These are phyloP conservation scores for Turritis glabra DNA, from an alignment of 345 rosid species.

Conservation along the genomic window DNA sequence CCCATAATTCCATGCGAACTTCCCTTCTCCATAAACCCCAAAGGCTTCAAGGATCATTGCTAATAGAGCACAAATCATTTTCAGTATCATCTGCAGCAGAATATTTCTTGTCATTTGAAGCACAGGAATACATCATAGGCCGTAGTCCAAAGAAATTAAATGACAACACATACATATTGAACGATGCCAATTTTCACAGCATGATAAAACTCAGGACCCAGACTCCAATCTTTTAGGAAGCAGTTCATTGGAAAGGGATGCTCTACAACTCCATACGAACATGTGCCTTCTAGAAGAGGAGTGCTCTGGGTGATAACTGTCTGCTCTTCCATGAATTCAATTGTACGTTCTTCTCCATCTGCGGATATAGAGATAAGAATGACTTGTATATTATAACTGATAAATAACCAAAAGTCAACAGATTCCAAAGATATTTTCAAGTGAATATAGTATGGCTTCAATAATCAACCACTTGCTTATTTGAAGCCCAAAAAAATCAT, in stretches of 20 bases:
- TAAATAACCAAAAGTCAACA: not conserved
- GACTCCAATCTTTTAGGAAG: slow-evolving; percentile 75
- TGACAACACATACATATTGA: slow-evolving; percentile 74
- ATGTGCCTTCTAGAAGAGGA: slow-evolving; percentile 86
- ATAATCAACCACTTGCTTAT: not conserved
- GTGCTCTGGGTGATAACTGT: slow-evolving; percentile 59
- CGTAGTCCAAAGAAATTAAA: not conserved
- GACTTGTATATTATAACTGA: not conserved
- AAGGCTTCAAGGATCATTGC: slow-evolving; percentile 92
- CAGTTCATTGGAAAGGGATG: slow-evolving; percentile 91
- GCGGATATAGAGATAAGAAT: slow-evolving; percentile 8
- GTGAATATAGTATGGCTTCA: not conserved
- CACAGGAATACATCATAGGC: not conserved
- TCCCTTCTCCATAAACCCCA: slow-evolving; percentile 99
- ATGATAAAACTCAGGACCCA: slow-evolving; percentile 86
- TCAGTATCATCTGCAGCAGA: slow-evolving; percentile 79
- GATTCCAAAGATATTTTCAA: not conserved
- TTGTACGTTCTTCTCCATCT: slow-evolving; percentile 96
- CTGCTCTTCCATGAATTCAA: slow-evolving; percentile 92
- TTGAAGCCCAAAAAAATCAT: not conserved
- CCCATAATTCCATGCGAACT: slow-evolving; percentile 97
- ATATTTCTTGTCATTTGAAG: slow-evolving; percentile 12
- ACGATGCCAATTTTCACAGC: slow-evolving; percentile 98
- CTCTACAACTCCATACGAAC: slow-evolving; percentile 86
- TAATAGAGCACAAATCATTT: slow-evolving; percentile 86